These are phyloP conservation scores for Ananas comosus DNA, from an alignment of 176 grass and related monocot species.

Conservation along the genomic window DNA sequence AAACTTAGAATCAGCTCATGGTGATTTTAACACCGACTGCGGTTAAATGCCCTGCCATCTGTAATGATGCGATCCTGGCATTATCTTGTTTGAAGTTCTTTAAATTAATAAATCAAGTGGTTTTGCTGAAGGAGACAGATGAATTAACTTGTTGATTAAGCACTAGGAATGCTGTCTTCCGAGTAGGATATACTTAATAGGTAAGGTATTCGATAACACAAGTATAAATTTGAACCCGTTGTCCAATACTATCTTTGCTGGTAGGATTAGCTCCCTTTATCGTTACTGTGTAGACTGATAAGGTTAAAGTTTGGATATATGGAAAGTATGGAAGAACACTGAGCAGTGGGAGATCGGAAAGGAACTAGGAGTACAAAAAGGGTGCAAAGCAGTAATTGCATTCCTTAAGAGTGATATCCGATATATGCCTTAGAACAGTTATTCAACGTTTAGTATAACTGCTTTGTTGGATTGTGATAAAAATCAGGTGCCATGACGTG, in stretches of 20 bases:
- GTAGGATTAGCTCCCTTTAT: background rate
- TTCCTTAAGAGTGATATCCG: too few relatives aligned
- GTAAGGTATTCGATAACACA: background rate
- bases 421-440: too few relatives aligned
- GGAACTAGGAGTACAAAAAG: too few relatives aligned
- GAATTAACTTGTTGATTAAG: background rate
- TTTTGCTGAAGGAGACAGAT: background rate
- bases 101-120: background rate
- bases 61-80: background rate
- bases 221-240: background rate
- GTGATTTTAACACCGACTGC: background rate
- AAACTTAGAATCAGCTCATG: background rate
- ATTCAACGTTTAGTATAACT: too few relatives aligned
- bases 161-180: background rate
- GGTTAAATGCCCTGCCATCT: background rate
- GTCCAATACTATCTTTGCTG: background rate
- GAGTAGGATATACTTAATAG: background rate
- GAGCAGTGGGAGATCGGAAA: too few relatives aligned
- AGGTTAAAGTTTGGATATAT: background rate
- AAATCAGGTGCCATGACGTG: too few relatives aligned
- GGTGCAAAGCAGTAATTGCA: too few relatives aligned
- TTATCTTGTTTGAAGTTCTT: background rate
- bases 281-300: background rate
- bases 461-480: too few relatives aligned
- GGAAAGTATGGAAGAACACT: background rate